Base-by-base conservation (phyloP, 768 basidiomycete species). In the Xerocomellus chrysenteron region DNA sequence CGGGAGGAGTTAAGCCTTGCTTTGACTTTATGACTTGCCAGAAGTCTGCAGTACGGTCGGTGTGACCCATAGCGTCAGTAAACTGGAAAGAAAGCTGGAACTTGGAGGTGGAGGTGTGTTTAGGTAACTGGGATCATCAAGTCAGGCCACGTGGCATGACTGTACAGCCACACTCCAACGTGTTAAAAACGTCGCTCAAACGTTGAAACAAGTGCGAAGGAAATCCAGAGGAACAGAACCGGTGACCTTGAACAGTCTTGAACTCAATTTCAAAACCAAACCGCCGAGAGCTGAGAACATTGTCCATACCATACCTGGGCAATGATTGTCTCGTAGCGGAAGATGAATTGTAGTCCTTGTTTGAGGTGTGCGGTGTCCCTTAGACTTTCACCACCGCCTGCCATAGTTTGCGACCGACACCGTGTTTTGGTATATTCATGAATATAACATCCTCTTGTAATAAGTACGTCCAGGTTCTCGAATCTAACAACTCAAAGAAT, bases 341-440 rank as follows among this genome's bases (percentile, higher is more conserved):
- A 78, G 66, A 78, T 46, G 46, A 61, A 68, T n/a, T 45, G 54
- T 55, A 48, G 77, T 86, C 84, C 81, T 82, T 73, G 87, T 90
- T 89, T 90, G 88, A 90, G 85, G 88, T 73, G 73, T 75, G 77
- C 77, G 73, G 80, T 77, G 82, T 76, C 40, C 44, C 47, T n/a
- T n/a, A n/a, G n/a, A n/a, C n/a, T 62, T 52, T 57, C 30, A 80
- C 81, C 81, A 78, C 74, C 74, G 74, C 77, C 76, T 80, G 84
- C 84, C 83, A 89, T 89, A 87, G 80, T 69, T 66, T 73, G 68
- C 36, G 74, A 74, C 71, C 55, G 9, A 74, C 71, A 76, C 35
- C 43, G 2, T 24, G 13, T 33, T 19, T 12, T 24, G 8, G 26
- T 28, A 32, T 42, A 52, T 67, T 70, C 58, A 73, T 74, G 68